A percentile compares a stretch with the other conserved stretches of the same genome.
These are phyloP conservation scores for Lecanicillium sp. DNA, from an alignment of 2,329 filamentous ascomycete species.

Conservation along the genomic window DNA sequence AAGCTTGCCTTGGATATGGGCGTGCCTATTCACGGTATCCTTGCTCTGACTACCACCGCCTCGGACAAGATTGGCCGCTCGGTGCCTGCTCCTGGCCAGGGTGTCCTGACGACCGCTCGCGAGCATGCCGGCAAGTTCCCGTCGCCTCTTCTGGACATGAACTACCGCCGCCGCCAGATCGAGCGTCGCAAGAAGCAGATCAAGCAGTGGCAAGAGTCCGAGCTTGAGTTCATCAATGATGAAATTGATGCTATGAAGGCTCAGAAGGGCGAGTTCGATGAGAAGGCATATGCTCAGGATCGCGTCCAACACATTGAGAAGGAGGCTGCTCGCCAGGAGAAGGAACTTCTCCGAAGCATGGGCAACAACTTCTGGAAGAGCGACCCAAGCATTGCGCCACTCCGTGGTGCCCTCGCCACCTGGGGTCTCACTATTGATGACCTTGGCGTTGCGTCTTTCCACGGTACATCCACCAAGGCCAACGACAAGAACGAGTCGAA, in stretches of 20 bases:
- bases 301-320: conserved; percentile 79
- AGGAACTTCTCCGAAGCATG: conserved; percentile 83
- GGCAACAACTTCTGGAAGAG: conserved; percentile 99
- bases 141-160: conserved; percentile 92
- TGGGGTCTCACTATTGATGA: conserved; percentile 98
- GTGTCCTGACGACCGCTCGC: conserved; percentile 90
- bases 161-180: conserved; percentile 92
- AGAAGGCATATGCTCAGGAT: conserved; percentile 78
- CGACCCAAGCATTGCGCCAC: conserved; percentile 84
- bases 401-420: conserved; percentile 90
- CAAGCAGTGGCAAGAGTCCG: conserved; percentile 92
- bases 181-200: conserved; percentile 91
- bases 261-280: conserved; percentile 65
- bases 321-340: conserved; percentile 81
- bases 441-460: conserved; percentile 91
- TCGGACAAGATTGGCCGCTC: conserved; percentile 99
- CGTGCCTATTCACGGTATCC: conserved; percentile 90
- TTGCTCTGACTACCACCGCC: conserved; percentile 89
- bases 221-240: conserved; percentile 86
- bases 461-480: conserved; percentile 95
- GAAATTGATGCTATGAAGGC: conserved; percentile 88
- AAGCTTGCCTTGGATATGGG: conserved; percentile 96
- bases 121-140: conserved; percentile 89
- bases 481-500: conserved; percentile 99
- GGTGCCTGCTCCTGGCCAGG: conserved; percentile 90